Evolutionary conservation across 1,284 basidiomycete genomes (phyloP).

Genomic region (Cutaneotrichosporon dermatis): DNA sequence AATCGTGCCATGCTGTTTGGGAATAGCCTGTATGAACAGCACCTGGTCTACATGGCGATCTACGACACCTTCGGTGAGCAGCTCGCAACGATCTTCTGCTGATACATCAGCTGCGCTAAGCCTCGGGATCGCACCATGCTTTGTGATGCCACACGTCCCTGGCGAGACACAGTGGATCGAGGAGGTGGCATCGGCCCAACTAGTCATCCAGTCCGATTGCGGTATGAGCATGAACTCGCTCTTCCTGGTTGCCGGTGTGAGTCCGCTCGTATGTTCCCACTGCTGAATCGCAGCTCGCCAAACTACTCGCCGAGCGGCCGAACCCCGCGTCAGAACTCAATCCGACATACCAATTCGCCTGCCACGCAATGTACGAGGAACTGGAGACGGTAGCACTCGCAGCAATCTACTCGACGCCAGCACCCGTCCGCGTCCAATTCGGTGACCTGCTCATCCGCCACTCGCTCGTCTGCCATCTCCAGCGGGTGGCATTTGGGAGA

Average conservation of each 20-base stretch:
- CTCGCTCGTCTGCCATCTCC: slow-evolving; percentile 12
- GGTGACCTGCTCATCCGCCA: slow-evolving; percentile 17
- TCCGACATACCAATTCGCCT: slow-evolving; percentile 4
- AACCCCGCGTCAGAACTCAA: neutral
- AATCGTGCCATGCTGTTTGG: neutral
- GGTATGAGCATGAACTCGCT: slow-evolving; percentile 14
- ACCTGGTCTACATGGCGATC: slow-evolving; percentile 12
- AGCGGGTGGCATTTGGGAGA: slow-evolving; percentile 10
- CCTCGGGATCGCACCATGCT: slow-evolving; percentile 6
- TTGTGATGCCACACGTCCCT: neutral
- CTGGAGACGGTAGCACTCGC: slow-evolving; percentile 13
- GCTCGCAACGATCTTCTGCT: neutral
- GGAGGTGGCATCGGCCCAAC: slow-evolving; percentile 13
- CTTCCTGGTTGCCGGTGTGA: slow-evolving; percentile 6
- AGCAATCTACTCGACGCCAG: slow-evolving; percentile 14
- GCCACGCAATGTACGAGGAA: slow-evolving; percentile 11
- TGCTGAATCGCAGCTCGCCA: slow-evolving; percentile 8
- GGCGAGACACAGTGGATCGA: slow-evolving; percentile 11
- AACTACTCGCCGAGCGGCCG: slow-evolving; percentile 11
- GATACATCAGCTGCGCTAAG: slow-evolving; percentile 6
- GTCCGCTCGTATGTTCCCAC: neutral
- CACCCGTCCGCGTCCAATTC: slow-evolving; percentile 15
- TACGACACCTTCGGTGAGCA: slow-evolving; percentile 16
- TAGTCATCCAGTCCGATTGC: slow-evolving; percentile 16
- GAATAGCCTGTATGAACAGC: slow-evolving; percentile 13